Percentiles rank a stretch among this genome's conserved stretches.
Conservation (phyloP, 805 yeast genomes). For the Suhomyces pyralidae region DNA sequence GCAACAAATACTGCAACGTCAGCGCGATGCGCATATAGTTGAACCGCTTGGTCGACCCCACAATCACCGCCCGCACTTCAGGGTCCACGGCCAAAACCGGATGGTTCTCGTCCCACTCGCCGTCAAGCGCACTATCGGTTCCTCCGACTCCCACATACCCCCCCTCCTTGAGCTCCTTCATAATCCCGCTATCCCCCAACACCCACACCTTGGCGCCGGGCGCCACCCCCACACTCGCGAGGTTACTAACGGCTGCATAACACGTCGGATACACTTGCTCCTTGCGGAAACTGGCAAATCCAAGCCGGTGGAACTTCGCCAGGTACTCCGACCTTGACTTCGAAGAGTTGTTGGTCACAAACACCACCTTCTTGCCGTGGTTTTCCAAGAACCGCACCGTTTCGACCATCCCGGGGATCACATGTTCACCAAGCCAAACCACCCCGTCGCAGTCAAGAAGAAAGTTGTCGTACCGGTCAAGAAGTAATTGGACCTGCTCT, state of each 20-base stretch:
- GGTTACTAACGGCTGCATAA: conserved; percentile 32
- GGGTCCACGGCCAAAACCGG: conserved; percentile 31
- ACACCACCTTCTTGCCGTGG: conserved; percentile 26
- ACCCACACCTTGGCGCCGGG: conserved; percentile 38
- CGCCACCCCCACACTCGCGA: conserved; percentile 17
- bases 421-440: conserved; percentile 35
- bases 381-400: conserved; percentile 21
- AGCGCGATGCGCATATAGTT: conserved; percentile 36
- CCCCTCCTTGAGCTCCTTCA: conserved; percentile 28
- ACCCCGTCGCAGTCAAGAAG: conserved; percentile 45
- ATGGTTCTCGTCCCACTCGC: conserved; percentile 22
- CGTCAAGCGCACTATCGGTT: conserved; percentile 24
- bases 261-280: conserved; percentile 35
- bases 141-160: conserved; percentile 39
- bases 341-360: conserved; percentile 40
- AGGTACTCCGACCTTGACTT: conserved; percentile 33
- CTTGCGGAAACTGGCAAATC: conserved; percentile 25
- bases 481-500: conserved; percentile 17
- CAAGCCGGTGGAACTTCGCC: conserved; percentile 29
- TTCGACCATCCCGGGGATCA: conserved; percentile 32
- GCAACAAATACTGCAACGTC: conserved; percentile 37
- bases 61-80: conserved; percentile 39
- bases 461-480: conserved; percentile 34
- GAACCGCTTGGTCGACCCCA: conserved; percentile 37
- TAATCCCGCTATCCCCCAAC: conserved; percentile 38